A percentile compares a stretch with the other conserved stretches of the same genome.
These are phyloP conservation scores for Triticum monococcum DNA, from an alignment of 176 grass and related monocot species.

Conservation along the genomic window DNA sequence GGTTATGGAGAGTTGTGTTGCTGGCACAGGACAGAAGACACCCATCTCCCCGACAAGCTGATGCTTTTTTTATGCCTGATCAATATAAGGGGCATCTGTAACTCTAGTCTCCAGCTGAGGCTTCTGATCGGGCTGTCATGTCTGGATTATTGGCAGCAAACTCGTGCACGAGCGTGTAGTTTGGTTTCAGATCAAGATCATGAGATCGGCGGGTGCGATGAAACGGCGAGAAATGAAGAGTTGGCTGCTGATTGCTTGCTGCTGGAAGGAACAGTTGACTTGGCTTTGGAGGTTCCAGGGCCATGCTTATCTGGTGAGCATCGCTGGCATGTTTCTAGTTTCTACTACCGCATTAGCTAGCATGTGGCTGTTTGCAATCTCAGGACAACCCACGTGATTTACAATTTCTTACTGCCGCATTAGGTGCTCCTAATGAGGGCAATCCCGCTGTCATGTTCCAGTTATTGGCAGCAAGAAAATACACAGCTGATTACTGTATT, in stretches of 20 bases:
- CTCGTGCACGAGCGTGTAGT: constrained; percentile 9
- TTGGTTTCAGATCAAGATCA: constrained; percentile 9
- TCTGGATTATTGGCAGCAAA: neutral
- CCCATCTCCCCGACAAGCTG: neutral
- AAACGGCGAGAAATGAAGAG: neutral
- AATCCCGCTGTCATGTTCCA: constrained; percentile 10
- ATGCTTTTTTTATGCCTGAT: neutral
- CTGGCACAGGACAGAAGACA: neutral
- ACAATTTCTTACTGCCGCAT: neutral
- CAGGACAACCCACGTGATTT: neutral
- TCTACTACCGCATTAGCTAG: neutral
- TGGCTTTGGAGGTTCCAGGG: neutral
- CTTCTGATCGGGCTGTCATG: neutral
- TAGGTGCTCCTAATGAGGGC: neutral
- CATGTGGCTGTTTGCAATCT: constrained; percentile 16
- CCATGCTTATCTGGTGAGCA: neutral
- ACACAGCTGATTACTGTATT: neutral
- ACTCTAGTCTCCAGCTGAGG: neutral
- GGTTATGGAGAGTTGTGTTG: neutral
- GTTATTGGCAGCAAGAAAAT: constrained; percentile 1
- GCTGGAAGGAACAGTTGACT: neutral
- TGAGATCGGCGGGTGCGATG: neutral
- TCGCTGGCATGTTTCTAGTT: constrained; percentile 6
- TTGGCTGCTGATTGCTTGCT: neutral
- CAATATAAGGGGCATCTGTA: neutral